Base-by-base conservation (phyloP, 1,139 yeast species). In the Pichia sp. region DNA sequence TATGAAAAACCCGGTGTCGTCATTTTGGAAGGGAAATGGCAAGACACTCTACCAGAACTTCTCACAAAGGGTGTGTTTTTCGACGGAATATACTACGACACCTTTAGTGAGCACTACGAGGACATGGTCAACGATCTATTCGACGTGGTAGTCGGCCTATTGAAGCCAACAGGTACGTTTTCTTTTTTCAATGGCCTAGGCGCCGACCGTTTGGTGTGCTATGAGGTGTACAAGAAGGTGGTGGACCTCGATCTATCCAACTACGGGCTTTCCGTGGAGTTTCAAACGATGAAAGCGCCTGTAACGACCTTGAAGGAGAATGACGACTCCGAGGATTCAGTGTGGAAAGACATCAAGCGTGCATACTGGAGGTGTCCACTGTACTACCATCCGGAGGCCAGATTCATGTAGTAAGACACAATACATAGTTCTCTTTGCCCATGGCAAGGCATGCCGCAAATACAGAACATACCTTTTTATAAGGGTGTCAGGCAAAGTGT, bases 151-250 rank as follows among this genome's bases (percentile, higher is more conserved):
- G 96, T 90, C 15, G 97, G 97, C 0, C 73, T 92, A 51, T 72
- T 92, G 60, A 86, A 87, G 67, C 90, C 95, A 1, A 80, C 80
- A 44, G 96, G 96, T 5, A 79, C 83, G 0, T 90, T 92, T 61
- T 89, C 96, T 1, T 92, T 90, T 68, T 92, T 92, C 75, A 92
- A 92, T 65, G 98, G 98, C 0, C 76, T 92, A 42, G 98, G 98
- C n/a, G 98, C 97, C 7, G 98, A 92, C 65, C 78, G 97, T 65
- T 83, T 87, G 67, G 80, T 90, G 11, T 81, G 92, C 57, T 92
- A 92, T 69, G 97, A 92, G 64, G 97, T 92, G 13, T 92, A 92
- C 74, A 84, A 82, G 67, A 80, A 82, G 63, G 84, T 92, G 59
- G 96, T 89, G 6, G 89, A 85, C 61, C 72, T 90, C 55, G 98